Evolutionary conservation across 306 rosid genomes (phyloP).

Genomic region (Citrullus colocynthis): DNA sequence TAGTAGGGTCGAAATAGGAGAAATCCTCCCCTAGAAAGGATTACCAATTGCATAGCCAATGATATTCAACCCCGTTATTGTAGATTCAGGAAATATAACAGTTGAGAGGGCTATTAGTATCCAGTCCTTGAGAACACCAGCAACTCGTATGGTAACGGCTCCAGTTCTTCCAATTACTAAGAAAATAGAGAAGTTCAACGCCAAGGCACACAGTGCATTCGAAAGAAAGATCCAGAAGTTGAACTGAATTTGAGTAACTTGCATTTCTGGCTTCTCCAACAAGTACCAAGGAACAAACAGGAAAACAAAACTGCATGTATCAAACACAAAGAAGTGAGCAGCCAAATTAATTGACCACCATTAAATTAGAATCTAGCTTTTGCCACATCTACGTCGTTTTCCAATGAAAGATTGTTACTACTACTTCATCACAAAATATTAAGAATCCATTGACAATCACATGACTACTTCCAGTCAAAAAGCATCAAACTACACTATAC

Average conservation of each 20-base stretch:
- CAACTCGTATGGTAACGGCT: slow-evolving; percentile 87
- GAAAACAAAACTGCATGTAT: slow-evolving; percentile 67
- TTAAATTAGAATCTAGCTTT: neutral
- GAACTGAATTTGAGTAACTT: slow-evolving; percentile 76
- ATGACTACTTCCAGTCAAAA: neutral
- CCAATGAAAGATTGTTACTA: neutral
- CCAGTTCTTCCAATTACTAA: slow-evolving; percentile 93
- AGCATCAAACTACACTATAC: slow-evolving; percentile 22
- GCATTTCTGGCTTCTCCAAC: slow-evolving; percentile 77
- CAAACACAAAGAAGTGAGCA: slow-evolving; percentile 6
- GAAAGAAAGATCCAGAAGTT: slow-evolving; percentile 91
- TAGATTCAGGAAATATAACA: slow-evolving; percentile 83
- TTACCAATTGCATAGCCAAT: slow-evolving; percentile 89
- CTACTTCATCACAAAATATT: neutral
- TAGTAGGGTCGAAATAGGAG: neutral
- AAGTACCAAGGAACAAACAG: slow-evolving; percentile 84
- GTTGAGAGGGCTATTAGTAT: slow-evolving; percentile 91
- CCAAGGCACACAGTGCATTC: slow-evolving; percentile 86
- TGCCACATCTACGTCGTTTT: neutral
- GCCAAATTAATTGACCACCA: neutral
- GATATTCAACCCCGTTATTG: slow-evolving; percentile 75
- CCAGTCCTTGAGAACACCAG: slow-evolving; percentile 97
- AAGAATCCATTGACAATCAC: neutral
- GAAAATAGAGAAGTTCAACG: slow-evolving; percentile 91
- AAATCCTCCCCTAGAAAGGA: neutral